Base-by-base conservation (phyloP, 2,329 filamentous ascomycete genomes). In the Ophiostoma montium region DNA sequence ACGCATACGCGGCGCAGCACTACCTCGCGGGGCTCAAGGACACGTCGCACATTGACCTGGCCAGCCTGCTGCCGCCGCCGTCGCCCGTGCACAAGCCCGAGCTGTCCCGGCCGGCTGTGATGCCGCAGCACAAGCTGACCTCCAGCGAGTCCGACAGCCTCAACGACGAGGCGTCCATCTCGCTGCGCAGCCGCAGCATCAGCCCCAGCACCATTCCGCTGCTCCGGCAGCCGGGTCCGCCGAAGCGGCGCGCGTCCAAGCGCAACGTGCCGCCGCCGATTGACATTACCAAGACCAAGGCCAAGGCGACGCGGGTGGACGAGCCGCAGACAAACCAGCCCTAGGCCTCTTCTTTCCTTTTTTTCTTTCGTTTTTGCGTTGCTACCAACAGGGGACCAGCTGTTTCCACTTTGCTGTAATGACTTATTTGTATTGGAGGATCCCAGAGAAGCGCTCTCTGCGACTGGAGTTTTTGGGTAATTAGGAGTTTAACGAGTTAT, bases 251-350 rank as follows among this genome's bases (percentile, higher is more conserved):
- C 23, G 23, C 5, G 4, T 27, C 23, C 23, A 27, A 65, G 55
- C 65, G 66, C 54, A 67, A 70, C 55, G 52, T 57, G 1, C 67
- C 69, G 1, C 68, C 67, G 0, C 54, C 56, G 13, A 61, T 70
- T 15, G 57, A 54, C 3, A 50, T 66, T 1, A 35, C 19, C 1
- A 8, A 16, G 19, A 11, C 36, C 3, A 33, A 27, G 16, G 33
- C 41, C 16, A 49, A 49, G 33, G 41, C 41, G 4, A 33, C 16
- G 16, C 41, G 41, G 3, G 8, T 45, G 16, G 45, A 47, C 3
- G 16, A 12, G 23, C 4, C 35, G 23, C 23, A 27, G 23, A 27
- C 7, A 15, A 47, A 16, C 31, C 38, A 16, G n/a, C 16, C 11
- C 7, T 27, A 8, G 3, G 23, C 23, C 5, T 27, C 23, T 4